Base-by-base conservation (phyloP, 139 green algal species). In the Ulvella scutata region DNA sequence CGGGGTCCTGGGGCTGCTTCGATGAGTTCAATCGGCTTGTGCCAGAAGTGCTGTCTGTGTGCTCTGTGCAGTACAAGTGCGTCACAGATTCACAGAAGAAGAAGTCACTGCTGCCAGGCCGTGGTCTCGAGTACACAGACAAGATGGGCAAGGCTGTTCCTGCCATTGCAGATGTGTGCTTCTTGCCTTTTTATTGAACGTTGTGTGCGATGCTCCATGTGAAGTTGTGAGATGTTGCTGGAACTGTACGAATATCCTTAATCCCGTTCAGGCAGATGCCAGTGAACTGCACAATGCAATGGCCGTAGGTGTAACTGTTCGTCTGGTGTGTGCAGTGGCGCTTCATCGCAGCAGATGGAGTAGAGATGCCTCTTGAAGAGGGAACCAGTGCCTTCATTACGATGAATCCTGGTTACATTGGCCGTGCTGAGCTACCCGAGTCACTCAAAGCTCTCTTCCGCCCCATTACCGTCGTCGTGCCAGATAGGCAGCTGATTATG, bases 361-460 rank as follows among this genome's bases (percentile, higher is more conserved):
- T 87, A 31, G 84, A 90, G 75, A 94, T 94, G 89, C 88, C 88
- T 3, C 80, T 94, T 34, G 88, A 92, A 80, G 86, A 91, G 79
- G 89, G 89, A 76, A 89, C 82, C 4, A 87, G 78, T 31, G 87
- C 79, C 28, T 94, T 92, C 85, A 94, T 94, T 79, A 94, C 89
- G 77, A 94, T 94, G 89, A 94, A 94, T 82, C 89, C 89, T n/a
- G 89, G 89, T 43, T 94, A 94, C 85, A 94, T 94, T 43, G 89
- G 89, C 35, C 82, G 89, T 33, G 31, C 85, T 7, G 89, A 94
- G 84, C 82, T 94, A 62, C 89, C 89, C 20, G 89, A 94, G 87
- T 92, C 87, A 3, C 83, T 94, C 38, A 94, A 94, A 82, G 89
- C 86, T 3, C 84, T 92, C 26, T 94, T 94, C 86, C 79, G 89